These are phyloP conservation scores for Marvania coccoides DNA, from an alignment of 139 green algal genomes.

Conservation along the genomic window DNA sequence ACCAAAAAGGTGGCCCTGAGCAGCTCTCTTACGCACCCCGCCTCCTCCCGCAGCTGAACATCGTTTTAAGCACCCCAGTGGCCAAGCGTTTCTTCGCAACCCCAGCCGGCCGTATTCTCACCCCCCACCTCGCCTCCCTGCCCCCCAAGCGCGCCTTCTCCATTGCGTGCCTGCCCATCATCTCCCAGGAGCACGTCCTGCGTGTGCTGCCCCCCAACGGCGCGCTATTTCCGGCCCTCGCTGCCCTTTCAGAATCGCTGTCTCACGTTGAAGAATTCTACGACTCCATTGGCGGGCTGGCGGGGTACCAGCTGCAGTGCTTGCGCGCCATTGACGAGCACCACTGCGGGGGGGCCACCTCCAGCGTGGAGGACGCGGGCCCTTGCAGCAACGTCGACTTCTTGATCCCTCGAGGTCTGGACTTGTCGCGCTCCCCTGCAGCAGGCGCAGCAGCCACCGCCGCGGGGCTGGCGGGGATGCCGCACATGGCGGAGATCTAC, in stretches of 20 bases:
- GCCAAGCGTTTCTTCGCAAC: background rate
- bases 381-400: slow-evolving; percentile 14
- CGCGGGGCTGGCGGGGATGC: slow-evolving; percentile 63
- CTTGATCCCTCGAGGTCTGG: slow-evolving; percentile 53
- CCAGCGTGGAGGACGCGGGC: background rate
- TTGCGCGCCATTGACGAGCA: slow-evolving; percentile 59
- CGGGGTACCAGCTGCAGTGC: slow-evolving; percentile 86
- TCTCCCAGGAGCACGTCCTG: slow-evolving; percentile 49
- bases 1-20: too few relatives aligned
- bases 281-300: slow-evolving; percentile 86
- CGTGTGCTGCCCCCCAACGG: slow-evolving; percentile 7
- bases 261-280: slow-evolving; percentile 80
- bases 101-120: background rate
- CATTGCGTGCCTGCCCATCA: slow-evolving; percentile 34
- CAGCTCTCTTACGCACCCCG: background rate
- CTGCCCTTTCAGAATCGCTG: slow-evolving; percentile 38
- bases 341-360: background rate
- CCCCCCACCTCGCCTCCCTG: slow-evolving; percentile 13
- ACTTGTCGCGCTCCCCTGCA: slow-evolving; percentile 47
- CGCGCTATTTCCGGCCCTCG: background rate
- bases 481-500: slow-evolving; percentile 87
- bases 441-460: slow-evolving; percentile 32
- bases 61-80: background rate
- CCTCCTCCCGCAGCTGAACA: slow-evolving; percentile 6
- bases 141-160: slow-evolving; percentile 21